Conservation (phyloP, 2,329 filamentous ascomycete species). For the Mollisia scopiformis region DNA sequence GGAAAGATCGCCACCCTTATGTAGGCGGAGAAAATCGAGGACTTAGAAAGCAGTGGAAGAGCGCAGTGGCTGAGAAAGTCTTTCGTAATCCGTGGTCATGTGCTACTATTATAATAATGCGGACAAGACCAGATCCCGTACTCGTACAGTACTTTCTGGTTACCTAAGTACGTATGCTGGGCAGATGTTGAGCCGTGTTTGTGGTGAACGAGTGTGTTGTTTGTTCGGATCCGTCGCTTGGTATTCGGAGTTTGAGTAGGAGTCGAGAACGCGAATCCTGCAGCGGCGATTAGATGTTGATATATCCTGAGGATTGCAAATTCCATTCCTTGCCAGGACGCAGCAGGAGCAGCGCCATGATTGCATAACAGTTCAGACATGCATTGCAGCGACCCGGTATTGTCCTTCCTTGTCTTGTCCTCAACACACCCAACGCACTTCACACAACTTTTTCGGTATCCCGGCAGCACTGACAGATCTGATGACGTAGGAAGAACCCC, state of each 20-base stretch:
- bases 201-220: neutral
- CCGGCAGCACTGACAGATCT: too few species aligned
- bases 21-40: constrained; percentile 4
- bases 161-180: neutral
- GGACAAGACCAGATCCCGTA: neutral
- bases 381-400: too few species aligned
- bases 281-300: neutral
- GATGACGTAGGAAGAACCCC: too few species aligned
- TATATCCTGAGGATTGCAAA: neutral
- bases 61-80: constrained; percentile 8
- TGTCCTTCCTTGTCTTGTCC: too few species aligned
- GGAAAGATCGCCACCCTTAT: constrained; percentile 14
- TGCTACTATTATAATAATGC: neutral
- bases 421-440: too few species aligned
- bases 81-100: constrained; percentile 18
- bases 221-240: neutral
- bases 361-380: too few species aligned
- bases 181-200: neutral
- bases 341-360: too few species aligned
- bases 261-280: neutral
- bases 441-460: too few species aligned
- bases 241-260: neutral
- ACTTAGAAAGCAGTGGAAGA: constrained; percentile 5
- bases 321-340: too few species aligned
- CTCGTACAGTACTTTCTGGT: neutral